Percentiles rank a stretch among this genome's conserved stretches.
Conservation (phyloP, 208 protist genomes). For the Leishmania lainsoni region DNA sequence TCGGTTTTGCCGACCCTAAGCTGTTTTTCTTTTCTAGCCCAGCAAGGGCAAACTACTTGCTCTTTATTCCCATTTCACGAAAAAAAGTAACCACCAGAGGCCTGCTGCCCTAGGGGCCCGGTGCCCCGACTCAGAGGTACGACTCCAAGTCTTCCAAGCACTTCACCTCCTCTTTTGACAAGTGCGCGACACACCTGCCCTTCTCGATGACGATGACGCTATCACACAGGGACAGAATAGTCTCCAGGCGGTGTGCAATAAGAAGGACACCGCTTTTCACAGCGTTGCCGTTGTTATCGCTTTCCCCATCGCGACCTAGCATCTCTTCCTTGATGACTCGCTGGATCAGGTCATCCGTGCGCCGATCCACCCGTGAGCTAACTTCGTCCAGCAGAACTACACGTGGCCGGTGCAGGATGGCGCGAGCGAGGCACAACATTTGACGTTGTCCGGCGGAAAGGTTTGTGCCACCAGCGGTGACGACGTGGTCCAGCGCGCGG, state of each 20-base stretch:
- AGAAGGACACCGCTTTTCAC: slow-evolving; percentile 91
- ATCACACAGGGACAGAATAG: slow-evolving; percentile 92
- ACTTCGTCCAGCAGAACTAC: slow-evolving; percentile 97
- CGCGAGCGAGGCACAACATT: slow-evolving; percentile 95
- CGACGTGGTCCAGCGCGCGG: slow-evolving; percentile 52
- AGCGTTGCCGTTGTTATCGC: neutral
- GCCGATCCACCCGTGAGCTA: slow-evolving; percentile 83
- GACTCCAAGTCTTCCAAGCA: slow-evolving; percentile 56
- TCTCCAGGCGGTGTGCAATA: slow-evolving; percentile 97
- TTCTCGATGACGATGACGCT: slow-evolving; percentile 86
- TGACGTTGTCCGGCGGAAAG: slow-evolving; percentile 95
- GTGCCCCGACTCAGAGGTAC: slow-evolving; percentile 35
- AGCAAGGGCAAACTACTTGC: neutral
- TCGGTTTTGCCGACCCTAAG: neutral
- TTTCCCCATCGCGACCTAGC: slow-evolving; percentile 31
- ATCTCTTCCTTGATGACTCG: slow-evolving; percentile 82
- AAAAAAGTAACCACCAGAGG: neutral
- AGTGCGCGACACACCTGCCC: slow-evolving; percentile 46
- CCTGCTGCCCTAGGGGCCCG: neutral
- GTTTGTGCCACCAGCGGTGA: slow-evolving; percentile 83
- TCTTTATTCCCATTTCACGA: neutral
- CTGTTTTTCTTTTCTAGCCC: neutral
- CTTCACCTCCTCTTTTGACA: slow-evolving; percentile 51
- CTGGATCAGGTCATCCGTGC: slow-evolving; percentile 93
- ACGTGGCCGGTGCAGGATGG: slow-evolving; percentile 87